Base-by-base conservation (phyloP, 2,329 filamentous ascomycete genomes). In the Xylaria sp. region DNA sequence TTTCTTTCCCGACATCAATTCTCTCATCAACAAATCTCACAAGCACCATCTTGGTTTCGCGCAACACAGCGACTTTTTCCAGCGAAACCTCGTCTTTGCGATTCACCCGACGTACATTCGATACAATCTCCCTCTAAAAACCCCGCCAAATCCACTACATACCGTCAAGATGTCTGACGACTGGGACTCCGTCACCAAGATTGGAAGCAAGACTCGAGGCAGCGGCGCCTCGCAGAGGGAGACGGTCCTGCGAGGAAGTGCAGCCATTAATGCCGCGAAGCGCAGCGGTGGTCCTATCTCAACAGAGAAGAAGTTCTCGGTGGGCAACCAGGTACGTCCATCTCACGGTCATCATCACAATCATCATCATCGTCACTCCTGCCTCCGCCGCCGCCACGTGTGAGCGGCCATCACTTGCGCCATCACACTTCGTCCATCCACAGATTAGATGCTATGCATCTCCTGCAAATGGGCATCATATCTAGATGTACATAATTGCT, bases 181-280 rank as follows among this genome's bases (percentile, higher is more conserved):
- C 78, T 98, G 95, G 94, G 92, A 97, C 77, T 82, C 84, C 75
- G 90, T 92, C 76, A 97, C 94, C 84, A 97, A 96, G 88, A 98
- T 99, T 80, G 96, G 96, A 79, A 93, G 90, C 89, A 95, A 92
- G 84, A 88, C 88, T 79, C 90, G 90, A 78, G 88, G 89, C 73
- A 88, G 90, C 74, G 92, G 91, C 76, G 87, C 82, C 67, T 82
- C 81, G 65, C 85, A 89, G 75, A 92, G 93, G 76, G 94, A 98
- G 87, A 97, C 92, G 3, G 94, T 98, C 76, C 88, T 98, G 80
- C 92, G 92, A 81, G 93, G 95, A 80, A 94, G 93, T 82, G 78
- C 84, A 67, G 89, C 94, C 44, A 84, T 99, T 76, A 99, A 99
- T 83, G 95, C 95, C 70, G 96, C 96, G 34, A 90, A 93, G 83